Percentiles rank a stretch among this genome's conserved stretches.
These are phyloP conservation scores for Tetracladium maxilliforme DNA, from an alignment of 2,329 filamentous ascomycete genomes.

Conservation along the genomic window DNA sequence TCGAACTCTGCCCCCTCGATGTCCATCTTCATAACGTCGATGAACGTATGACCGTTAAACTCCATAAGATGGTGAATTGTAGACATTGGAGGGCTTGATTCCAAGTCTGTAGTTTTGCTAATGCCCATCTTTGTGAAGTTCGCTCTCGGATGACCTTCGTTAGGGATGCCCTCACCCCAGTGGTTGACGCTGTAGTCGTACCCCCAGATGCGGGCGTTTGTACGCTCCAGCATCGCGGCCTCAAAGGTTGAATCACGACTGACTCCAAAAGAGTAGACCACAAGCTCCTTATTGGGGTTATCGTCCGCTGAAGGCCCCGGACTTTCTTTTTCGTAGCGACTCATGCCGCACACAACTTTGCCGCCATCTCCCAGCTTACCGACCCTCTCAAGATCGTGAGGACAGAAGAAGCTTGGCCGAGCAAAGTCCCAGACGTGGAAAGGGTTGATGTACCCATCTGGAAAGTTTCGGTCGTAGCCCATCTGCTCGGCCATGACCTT, in stretches of 20 bases:
- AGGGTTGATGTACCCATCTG: too few relatives aligned
- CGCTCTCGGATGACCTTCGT: too few relatives aligned
- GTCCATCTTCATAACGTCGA: constrained; percentile 25
- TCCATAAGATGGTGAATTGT: constrained; percentile 20
- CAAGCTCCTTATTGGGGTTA: too few relatives aligned
- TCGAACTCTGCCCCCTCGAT: constrained; percentile 20
- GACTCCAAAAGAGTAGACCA: constrained; percentile 24
- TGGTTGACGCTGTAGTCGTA: constrained; percentile 20
- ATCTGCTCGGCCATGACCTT: too few relatives aligned
- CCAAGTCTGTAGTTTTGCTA: constrained; percentile 11
- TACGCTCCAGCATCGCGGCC: constrained; percentile 19
- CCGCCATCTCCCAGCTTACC: constrained; percentile 24
- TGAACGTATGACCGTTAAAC: constrained; percentile 20
- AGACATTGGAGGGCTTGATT: constrained; percentile 14
- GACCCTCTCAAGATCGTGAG: constrained; percentile 22
- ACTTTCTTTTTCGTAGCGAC: constrained; percentile 14
- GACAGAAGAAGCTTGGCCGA: constrained; percentile 21
- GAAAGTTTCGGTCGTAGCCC: too few relatives aligned
- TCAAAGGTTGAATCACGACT: constrained; percentile 13
- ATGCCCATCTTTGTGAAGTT: constrained; percentile 18
- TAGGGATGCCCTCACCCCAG: too few relatives aligned
- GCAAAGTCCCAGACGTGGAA: constrained; percentile 21
- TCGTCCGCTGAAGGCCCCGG: constrained; percentile 11
- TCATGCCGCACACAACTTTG: constrained; percentile 26
- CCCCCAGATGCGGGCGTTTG: constrained; percentile 20